Evolutionary conservation across 129 eudicot species (phyloP).

Genomic region (Chrysanthemum makinoi): DNA sequence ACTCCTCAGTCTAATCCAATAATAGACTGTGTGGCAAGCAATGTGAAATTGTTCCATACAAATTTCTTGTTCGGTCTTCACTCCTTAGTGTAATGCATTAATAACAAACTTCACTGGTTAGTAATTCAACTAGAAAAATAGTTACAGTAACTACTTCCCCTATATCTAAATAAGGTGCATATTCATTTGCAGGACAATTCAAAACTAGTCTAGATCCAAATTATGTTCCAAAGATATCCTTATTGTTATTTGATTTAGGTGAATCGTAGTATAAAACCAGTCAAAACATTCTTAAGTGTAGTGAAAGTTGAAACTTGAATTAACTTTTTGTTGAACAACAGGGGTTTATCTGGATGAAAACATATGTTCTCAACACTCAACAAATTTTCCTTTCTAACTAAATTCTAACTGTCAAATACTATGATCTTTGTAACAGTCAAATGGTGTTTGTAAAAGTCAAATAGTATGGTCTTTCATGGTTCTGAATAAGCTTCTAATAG

Average conservation of each 20-base stretch:
- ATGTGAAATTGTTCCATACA: too few relatives aligned
- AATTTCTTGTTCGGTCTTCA: too few relatives aligned
- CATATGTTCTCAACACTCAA: constrained; percentile 17
- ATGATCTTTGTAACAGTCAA: too few relatives aligned
- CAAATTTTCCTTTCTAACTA: constrained; percentile 10
- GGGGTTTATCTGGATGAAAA: not conserved
- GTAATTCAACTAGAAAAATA: not conserved
- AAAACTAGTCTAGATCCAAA: not conserved
- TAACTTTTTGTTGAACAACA: not conserved
- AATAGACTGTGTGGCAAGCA: too few relatives aligned
- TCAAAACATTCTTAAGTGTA: not conserved
- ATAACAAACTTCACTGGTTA: constrained; percentile 6
- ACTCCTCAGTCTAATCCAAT: too few relatives aligned
- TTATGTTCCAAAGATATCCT: constrained; percentile 17
- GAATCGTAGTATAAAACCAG: not conserved
- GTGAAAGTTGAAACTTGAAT: constrained; percentile 8
- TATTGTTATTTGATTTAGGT: constrained; percentile 7
- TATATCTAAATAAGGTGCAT: constrained; percentile 13
- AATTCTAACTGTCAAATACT: too few relatives aligned
- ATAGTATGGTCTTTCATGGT: too few relatives aligned
- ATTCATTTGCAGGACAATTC: not conserved
- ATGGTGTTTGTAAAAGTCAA: too few relatives aligned
- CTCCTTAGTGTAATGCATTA: too few relatives aligned
- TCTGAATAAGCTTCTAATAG: too few relatives aligned
- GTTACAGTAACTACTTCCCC: constrained; percentile 8